Percentiles rank a stretch among this genome's conserved stretches.
Conservation (phyloP, 1,284 basidiomycete genomes). For the Ganoderma multipileum region DNA sequence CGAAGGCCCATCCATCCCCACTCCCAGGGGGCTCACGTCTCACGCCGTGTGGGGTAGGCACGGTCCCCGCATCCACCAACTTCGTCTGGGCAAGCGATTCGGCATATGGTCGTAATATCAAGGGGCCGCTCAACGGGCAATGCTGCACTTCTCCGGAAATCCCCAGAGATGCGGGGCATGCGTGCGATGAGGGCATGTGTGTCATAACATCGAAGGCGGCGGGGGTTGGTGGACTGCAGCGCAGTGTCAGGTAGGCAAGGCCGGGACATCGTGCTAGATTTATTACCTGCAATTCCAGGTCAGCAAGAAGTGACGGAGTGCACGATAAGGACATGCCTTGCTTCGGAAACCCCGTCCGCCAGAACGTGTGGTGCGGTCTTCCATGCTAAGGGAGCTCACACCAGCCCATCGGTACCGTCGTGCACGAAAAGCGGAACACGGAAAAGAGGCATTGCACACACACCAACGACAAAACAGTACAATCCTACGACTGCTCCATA, state of each 20-base stretch:
- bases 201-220: neutral
- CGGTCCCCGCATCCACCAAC: neutral
- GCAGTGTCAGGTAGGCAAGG: neutral
- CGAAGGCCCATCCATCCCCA: neutral
- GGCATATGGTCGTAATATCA: neutral
- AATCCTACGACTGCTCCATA: slow-evolving; percentile 69
- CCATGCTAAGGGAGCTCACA: neutral
- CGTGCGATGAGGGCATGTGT: neutral
- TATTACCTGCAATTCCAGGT: neutral
- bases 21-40: neutral
- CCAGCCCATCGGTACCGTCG: neutral
- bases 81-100: neutral
- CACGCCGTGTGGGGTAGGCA: neutral
- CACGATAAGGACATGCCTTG: neutral
- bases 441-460: neutral
- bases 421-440: neutral
- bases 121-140: neutral
- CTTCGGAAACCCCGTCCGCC: neutral
- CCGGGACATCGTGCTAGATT: neutral
- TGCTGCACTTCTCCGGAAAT: neutral
- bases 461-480: neutral
- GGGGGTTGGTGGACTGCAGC: neutral
- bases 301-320: neutral
- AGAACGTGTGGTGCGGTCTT: neutral
- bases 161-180: neutral